Base-by-base conservation (phyloP, 768 basidiomycete species). In the Trichaptum fuscoviolaceum region DNA sequence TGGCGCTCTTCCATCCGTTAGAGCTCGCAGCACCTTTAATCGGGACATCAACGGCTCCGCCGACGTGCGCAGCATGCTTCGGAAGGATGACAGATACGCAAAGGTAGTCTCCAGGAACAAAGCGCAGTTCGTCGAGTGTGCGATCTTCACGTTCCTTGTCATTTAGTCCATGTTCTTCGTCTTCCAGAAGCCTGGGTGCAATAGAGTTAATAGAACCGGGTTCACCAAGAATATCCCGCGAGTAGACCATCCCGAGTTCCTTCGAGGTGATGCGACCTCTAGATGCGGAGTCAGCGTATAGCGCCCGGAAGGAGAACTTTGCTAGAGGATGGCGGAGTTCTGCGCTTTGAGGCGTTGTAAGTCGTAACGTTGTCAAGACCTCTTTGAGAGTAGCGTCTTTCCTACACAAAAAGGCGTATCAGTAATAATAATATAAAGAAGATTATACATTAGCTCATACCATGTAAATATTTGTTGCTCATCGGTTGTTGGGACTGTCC, bases 381-480 rank as follows among this genome's bases (percentile, higher is more conserved):
- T 94, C 92, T 57, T 87, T 84, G 35, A 94, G 80, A 0, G 92
- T 92, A 15, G 91, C 88, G 71, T 94, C 91, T 79, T 86, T 91
- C 92, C 92, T 93, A 69, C 36, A 35, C 17, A 24, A 23, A 52
- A 25, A 23, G 62, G 12, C 3, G 62, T 27, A 15, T 20, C 35
- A 58, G 15, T 23, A 2, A 23, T 23, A n/a, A 18, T 23, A 2
- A 23, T 23, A n/a, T 17, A 67, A 7, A 35, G 6, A 65, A 17
- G 5, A 10, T 61, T 64, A 42, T 23, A 70, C 81, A 25, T 52
- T 52, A 20, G 3, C 42, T 52, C 42, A 20, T 71, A 90, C 92
- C 92, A 94, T 7, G 90, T 89, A 70, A 89, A 93, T 35, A 94
- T 77, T 72, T 93, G 91, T 61, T 91, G 88, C 72, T 94, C 92